Evolutionary conservation across 352 stramenopile species (phyloP), one percentile per base, ranked within the genome.

Genomic region (Globisporangium polare): DNA sequence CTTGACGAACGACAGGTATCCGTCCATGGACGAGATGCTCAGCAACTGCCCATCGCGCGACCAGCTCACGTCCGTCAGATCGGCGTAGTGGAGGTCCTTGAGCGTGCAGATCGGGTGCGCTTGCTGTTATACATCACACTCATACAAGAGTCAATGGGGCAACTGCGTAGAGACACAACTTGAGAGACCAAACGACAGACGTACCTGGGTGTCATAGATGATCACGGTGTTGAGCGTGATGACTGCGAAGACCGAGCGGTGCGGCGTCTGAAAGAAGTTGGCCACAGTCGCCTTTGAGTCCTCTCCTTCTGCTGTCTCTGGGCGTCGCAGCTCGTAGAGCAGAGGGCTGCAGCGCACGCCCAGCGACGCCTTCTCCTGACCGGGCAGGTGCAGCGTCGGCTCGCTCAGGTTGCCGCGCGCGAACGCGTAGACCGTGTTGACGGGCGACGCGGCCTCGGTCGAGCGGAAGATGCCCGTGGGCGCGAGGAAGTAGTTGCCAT

Each of bases 171-270:
- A 43, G 17, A 2, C 31, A 37, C 33, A 27, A 5, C 26, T 5
- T 29, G 9, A 31, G 1, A 50, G 53, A 24, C 20, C 3, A 18
- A 37, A 17, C 58, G 26, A n/a, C n/a, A 62, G 45, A 39, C 43
- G 31, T 66, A 92, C 82, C 80, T 97, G 79, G 5, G 96, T 98
- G 68, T 99, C 95, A 72, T 99, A 98, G 58, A 98, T 83, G n/a
- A 97, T 70, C 29, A 99, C 84, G 0, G 85, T 84, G 57, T 98
- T 92, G 35, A 97, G 78, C 27, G 94, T 98, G 35, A 98, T 83
- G 17, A 99, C 89, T 29, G 92, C 91, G 77, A 98, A 98, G 31
- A 99, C 70, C 33, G 86, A 88, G 47, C 90, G 83, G 51, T 93
- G 82, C 12, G 82, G 66, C 26, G 86, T 86, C 65, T 83, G 83